Percentiles rank a stretch among this genome's conserved stretches.
These are phyloP conservation scores for Alternaria arbusti DNA, from an alignment of 2,329 filamentous ascomycete species.

Conservation along the genomic window DNA sequence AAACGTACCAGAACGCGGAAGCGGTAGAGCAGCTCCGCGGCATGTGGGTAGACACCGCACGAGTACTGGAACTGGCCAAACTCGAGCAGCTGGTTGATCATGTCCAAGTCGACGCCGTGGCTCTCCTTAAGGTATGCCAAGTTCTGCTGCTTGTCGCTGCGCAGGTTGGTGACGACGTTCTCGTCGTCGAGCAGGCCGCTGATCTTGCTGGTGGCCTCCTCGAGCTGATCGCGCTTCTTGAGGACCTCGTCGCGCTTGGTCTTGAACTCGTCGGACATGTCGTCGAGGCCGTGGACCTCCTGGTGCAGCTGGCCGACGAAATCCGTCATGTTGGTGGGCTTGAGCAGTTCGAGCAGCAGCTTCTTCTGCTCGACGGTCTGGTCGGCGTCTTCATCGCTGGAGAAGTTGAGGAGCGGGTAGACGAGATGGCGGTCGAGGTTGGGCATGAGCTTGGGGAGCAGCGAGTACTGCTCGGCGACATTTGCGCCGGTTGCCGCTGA, in stretches of 20 bases:
- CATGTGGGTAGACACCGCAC: constrained; percentile 90
- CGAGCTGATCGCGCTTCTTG: constrained; percentile 78
- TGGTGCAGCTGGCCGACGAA: constrained; percentile 92
- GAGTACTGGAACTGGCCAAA: constrained; percentile 98
- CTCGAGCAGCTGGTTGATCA: constrained; percentile 95
- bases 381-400: constrained; percentile 81
- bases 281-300: constrained; percentile 80
- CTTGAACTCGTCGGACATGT: constrained; percentile 82
- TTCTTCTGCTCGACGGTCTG: constrained; percentile 74
- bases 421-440: constrained; percentile 96
- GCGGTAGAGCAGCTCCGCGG: constrained; percentile 92
- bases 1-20: constrained; percentile 79
- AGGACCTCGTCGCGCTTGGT: constrained; percentile 90
- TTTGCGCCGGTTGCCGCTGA: constrained; percentile 46
- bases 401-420: constrained; percentile 94
- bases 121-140: constrained; percentile 97
- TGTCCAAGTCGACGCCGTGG: constrained; percentile 90
- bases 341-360: constrained; percentile 91
- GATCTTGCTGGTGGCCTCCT: constrained; percentile 88
- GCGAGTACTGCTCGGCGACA: constrained; percentile 74
- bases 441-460: constrained; percentile 87
- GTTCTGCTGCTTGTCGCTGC: constrained; percentile 98
- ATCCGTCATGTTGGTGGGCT: constrained; percentile 98
- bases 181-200: constrained; percentile 84
- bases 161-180: constrained; percentile 86